Evolutionary conservation across 2,329 filamentous ascomycete species (phyloP).

Genomic region (Fusarium mangiferae): DNA sequence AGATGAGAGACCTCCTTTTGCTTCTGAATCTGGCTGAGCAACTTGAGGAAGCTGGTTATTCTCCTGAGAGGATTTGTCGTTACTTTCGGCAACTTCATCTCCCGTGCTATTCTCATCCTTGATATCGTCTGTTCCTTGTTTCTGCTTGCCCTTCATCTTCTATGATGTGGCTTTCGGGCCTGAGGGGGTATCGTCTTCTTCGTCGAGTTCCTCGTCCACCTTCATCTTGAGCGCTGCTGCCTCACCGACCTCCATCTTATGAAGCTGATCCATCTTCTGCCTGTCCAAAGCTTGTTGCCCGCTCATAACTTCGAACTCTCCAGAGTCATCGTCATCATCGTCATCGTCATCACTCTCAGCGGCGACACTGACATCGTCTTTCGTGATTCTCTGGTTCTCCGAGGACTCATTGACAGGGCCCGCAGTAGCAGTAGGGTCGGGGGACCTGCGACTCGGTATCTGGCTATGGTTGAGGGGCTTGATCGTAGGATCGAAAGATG

Average conservation of each 20-base stretch:
- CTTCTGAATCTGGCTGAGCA: background rate
- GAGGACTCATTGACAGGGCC: slow-evolving; percentile 20
- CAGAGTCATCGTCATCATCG: slow-evolving; percentile 53
- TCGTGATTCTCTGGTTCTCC: slow-evolving; percentile 35
- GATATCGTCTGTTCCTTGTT: background rate
- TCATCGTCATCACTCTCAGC: slow-evolving; percentile 51
- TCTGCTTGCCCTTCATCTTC: slow-evolving; percentile 39
- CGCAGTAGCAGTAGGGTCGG: slow-evolving; percentile 27
- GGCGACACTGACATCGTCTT: slow-evolving; percentile 48
- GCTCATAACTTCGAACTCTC: slow-evolving; percentile 58
- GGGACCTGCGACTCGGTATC: slow-evolving; percentile 15
- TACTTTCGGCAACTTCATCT: background rate
- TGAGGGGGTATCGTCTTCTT: slow-evolving; percentile 49
- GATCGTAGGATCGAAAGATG: slow-evolving; percentile 71
- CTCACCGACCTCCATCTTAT: slow-evolving; percentile 70
- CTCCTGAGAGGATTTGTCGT: background rate
- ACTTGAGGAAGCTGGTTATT: background rate
- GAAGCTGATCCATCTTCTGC: slow-evolving; percentile 61
- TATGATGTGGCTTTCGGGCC: slow-evolving; percentile 46
- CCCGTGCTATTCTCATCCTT: background rate
- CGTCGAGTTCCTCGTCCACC: slow-evolving; percentile 53
- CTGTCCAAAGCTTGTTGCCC: slow-evolving; percentile 57
- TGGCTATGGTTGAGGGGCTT: slow-evolving; percentile 60
- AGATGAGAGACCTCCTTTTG: background rate
- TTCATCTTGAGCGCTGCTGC: slow-evolving; percentile 61